A percentile compares a stretch with the other conserved stretches of the same genome.
Evolutionary conservation across 2,329 filamentous ascomycete species (phyloP).

Genomic region (Xylariaceae sp.): DNA sequence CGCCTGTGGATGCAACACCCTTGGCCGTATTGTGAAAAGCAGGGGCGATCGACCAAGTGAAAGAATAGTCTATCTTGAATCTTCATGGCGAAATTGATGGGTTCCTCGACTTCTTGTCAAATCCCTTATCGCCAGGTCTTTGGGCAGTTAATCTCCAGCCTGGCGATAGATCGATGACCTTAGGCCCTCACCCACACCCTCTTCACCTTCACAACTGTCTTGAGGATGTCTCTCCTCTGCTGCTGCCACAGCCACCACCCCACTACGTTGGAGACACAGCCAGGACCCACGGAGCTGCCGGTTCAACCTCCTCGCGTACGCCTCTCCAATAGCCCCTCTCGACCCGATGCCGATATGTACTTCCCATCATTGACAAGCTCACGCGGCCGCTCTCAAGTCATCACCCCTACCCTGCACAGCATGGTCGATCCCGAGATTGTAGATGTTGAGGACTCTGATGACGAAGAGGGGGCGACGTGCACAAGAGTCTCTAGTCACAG

Average conservation of each 20-base stretch:
- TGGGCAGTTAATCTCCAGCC: no score
- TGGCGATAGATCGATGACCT: no score
- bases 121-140: no score
- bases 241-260: constrained; percentile 28
- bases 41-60: no score
- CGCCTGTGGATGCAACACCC: no score
- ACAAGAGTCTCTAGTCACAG: constrained; percentile 29
- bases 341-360: constrained; percentile 20
- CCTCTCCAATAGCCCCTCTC: constrained; percentile 18
- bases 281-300: constrained; percentile 20
- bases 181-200: no score
- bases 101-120: no score
- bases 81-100: no score
- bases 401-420: constrained; percentile 23
- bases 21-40: no score
- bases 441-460: constrained; percentile 39
- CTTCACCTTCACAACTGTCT: no score
- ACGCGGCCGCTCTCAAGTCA: constrained; percentile 20
- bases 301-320: constrained; percentile 22
- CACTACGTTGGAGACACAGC: constrained; percentile 12
- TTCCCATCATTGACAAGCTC: constrained; percentile 17
- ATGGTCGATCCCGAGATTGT: constrained; percentile 32
- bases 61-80: no score
- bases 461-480: constrained; percentile 18
- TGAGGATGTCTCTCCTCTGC: constrained; percentile 34